Percentiles rank a stretch among this genome's conserved stretches.
Evolutionary conservation across 1,284 basidiomycete species (phyloP).

Genomic region (Leccinum angustisporum): DNA sequence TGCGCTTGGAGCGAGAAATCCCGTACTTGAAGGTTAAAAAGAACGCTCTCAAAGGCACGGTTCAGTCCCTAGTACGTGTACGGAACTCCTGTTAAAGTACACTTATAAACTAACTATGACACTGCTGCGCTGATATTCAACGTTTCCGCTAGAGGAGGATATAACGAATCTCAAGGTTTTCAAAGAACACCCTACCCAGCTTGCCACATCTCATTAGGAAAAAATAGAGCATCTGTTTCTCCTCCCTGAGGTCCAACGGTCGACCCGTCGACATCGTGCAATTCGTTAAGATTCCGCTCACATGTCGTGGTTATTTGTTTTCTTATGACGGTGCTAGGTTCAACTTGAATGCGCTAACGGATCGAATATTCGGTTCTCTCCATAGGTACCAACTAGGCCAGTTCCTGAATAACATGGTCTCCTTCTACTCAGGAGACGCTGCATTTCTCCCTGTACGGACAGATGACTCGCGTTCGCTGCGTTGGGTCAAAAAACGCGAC

Average conservation of each 20-base stretch:
- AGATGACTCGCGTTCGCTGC: neutral
- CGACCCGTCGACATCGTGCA: too few species aligned
- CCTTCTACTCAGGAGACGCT: conserved; percentile 29
- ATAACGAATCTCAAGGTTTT: neutral
- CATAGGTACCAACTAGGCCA: neutral
- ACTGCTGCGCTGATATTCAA: neutral
- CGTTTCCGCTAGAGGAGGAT: neutral
- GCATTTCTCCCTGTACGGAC: neutral
- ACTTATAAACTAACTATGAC: neutral
- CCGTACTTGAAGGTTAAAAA: neutral
- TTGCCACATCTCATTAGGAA: too few species aligned
- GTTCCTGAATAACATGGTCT: conserved; percentile 4
- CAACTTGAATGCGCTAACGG: neutral
- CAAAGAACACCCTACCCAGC: too few species aligned
- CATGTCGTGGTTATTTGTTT: neutral
- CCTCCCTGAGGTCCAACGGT: neutral
- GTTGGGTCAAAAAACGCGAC: neutral
- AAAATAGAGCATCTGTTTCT: neutral
- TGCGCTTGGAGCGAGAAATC: neutral
- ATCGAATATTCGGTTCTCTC: neutral
- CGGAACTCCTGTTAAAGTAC: neutral
- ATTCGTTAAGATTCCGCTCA: neutral
- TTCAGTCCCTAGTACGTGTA: too few species aligned
- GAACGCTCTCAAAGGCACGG: neutral
- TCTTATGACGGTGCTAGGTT: neutral